Evolutionary conservation across 2,329 filamentous ascomycete genomes (phyloP).

Genomic region (Botrytis sinoallii): DNA sequence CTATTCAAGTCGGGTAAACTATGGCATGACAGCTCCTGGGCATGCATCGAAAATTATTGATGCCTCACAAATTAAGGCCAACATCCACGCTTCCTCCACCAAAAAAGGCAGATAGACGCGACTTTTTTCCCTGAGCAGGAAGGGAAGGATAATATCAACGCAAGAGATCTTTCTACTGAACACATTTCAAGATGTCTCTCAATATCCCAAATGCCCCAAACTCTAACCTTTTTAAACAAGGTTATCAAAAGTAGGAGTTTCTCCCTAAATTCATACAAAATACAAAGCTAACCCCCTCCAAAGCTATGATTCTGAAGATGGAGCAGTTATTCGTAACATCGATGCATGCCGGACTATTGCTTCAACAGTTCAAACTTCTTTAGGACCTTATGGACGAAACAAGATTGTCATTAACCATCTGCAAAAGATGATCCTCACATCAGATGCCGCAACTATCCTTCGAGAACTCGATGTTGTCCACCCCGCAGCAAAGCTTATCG

Average conservation of each 20-base stretch:
- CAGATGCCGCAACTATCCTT: conserved; percentile 94
- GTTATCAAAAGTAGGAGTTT: conserved; percentile 72
- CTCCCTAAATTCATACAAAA: conserved; percentile 35
- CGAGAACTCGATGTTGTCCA: conserved; percentile 97
- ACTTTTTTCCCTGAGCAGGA: conserved; percentile 14
- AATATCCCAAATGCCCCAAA: conserved; percentile 94
- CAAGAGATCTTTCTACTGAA: conserved; percentile 16
- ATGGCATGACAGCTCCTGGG: conserved; percentile 9
- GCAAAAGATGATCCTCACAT: conserved; percentile 99
- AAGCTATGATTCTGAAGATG: conserved; percentile 99
- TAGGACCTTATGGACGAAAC: conserved; percentile 96
- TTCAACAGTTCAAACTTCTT: conserved; percentile 92
- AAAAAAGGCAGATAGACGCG: conserved; percentile 16
- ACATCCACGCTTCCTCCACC: background rate
- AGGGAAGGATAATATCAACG: conserved; percentile 19
- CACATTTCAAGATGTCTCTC: conserved; percentile 70
- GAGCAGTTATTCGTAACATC: conserved; percentile 96
- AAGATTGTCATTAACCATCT: conserved; percentile 99
- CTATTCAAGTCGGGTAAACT: conserved; percentile 17
- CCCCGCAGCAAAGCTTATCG: conserved; percentile 92
- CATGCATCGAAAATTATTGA: background rate
- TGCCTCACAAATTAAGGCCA: conserved; percentile 5
- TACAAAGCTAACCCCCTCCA: conserved; percentile 36
- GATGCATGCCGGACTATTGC: conserved; percentile 96
- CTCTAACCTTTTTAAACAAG: conserved; percentile 88